Evolutionary conservation across 495 filamentous ascomycete genomes (phyloP).

Genomic region (Penicillium egyptiacum): DNA sequence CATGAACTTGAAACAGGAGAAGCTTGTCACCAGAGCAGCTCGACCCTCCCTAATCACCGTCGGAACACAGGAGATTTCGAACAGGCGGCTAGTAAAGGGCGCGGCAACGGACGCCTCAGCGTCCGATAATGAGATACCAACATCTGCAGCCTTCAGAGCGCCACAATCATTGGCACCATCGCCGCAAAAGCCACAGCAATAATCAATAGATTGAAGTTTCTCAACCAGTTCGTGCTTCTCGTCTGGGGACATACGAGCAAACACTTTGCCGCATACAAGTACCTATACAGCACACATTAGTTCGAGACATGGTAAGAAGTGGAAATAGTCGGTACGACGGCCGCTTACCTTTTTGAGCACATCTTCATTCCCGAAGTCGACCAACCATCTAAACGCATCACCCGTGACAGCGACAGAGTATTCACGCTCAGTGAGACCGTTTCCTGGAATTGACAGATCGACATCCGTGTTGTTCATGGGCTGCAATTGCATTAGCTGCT

Average conservation of each 20-base stretch:
- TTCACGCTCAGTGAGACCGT: conserved; percentile 71
- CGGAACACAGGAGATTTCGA: conserved; percentile 96
- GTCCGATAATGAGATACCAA: conserved; percentile 97
- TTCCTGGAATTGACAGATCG: conserved; percentile 83
- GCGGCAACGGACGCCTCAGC: conserved; percentile 97
- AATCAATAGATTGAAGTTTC: conserved; percentile 94
- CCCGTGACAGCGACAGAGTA: conserved; percentile 89
- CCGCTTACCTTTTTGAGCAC: conserved; percentile 63
- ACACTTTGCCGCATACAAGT: conserved; percentile 89
- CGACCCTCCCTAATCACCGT: conserved; percentile 93
- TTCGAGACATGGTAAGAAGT: neutral
- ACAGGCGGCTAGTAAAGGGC: conserved; percentile 92
- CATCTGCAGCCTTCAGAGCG: conserved; percentile 94
- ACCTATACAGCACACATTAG: conserved; percentile 50
- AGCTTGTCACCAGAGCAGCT: conserved; percentile 92
- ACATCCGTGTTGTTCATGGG: conserved; percentile 68
- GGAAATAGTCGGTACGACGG: neutral
- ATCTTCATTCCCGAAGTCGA: conserved; percentile 81
- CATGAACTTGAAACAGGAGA: conserved; percentile 99
- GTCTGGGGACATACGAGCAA: conserved; percentile 97
- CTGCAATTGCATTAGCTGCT: conserved; percentile 42
- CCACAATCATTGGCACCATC: conserved; percentile 99
- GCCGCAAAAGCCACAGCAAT: conserved; percentile 94
- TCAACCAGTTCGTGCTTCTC: conserved; percentile 98
- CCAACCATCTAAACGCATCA: conserved; percentile 94